These are phyloP conservation scores for Scorias spongiosa DNA, from an alignment of 2,329 filamentous ascomycete genomes.

Conservation along the genomic window DNA sequence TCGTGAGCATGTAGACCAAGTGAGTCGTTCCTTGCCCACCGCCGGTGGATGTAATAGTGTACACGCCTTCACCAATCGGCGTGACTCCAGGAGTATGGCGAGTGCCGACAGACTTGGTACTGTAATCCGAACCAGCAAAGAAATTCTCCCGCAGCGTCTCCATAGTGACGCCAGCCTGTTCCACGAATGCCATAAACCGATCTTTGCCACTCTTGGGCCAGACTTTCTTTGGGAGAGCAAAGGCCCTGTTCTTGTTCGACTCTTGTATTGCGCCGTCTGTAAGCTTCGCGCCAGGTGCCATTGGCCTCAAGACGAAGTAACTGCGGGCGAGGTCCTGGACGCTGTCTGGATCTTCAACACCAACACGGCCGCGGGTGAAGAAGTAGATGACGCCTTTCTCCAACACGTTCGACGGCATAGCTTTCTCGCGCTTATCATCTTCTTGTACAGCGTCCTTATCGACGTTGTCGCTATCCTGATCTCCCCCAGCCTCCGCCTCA, in stretches of 20 bases:
- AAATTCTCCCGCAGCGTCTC: conserved; percentile 59
- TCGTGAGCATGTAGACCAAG: conserved; percentile 63
- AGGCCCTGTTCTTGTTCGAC: conserved; percentile 49
- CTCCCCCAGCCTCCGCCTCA: no score
- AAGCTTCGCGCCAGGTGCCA: conserved; percentile 54
- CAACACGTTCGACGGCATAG: conserved; percentile 47
- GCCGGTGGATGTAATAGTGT: conserved; percentile 60
- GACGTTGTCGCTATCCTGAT: background rate
- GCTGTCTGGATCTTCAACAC: conserved; percentile 51
- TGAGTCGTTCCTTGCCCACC: conserved; percentile 46
- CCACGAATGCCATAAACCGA: conserved; percentile 68
- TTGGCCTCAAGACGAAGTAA: conserved; percentile 64
- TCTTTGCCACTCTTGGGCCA: conserved; percentile 55
- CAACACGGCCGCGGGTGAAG: conserved; percentile 68
- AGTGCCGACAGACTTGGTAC: conserved; percentile 59
- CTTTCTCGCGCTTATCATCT: conserved; percentile 35
- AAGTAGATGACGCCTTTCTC: conserved; percentile 89
- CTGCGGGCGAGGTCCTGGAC: conserved; percentile 61
- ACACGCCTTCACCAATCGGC: conserved; percentile 72
- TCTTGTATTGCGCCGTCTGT: conserved; percentile 40
- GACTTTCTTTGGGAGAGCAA: conserved; percentile 72
- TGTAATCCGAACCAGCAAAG: conserved; percentile 50
- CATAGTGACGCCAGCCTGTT: conserved; percentile 53
- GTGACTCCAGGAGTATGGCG: conserved; percentile 54
- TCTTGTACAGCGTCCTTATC: conserved; percentile 29